Conservation (phyloP, 352 stramenopile genomes). For the Chloridella minuta region DNA sequence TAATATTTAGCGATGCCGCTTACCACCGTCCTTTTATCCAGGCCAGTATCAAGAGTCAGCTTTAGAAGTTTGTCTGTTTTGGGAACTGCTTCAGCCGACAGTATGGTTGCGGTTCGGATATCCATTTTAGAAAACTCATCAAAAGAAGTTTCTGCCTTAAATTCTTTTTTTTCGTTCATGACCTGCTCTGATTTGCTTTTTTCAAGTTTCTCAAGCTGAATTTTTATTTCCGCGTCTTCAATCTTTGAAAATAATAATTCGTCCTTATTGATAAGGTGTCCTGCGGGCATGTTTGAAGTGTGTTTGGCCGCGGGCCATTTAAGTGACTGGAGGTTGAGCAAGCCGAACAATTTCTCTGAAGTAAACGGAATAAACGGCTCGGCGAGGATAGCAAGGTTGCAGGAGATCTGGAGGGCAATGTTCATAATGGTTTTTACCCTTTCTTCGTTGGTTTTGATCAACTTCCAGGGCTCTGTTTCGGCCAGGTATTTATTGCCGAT, state of each 20-base stretch:
- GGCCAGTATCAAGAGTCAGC: neutral
- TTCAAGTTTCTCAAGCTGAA: neutral
- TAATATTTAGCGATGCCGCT: neutral
- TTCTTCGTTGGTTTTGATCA: neutral
- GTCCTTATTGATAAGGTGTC: neutral
- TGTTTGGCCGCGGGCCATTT: neutral
- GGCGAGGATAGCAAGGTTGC: neutral
- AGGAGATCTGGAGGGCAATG: neutral
- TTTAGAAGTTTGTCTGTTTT: neutral
- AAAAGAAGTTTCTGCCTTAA: neutral
- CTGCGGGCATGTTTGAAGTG: neutral
- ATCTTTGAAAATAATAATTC: slow-evolving; percentile 7
- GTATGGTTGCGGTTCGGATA: neutral
- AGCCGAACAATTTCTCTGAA: neutral
- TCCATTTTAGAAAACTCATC: neutral
- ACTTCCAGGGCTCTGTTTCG: neutral
- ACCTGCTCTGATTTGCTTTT: neutral
- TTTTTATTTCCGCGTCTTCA: neutral
- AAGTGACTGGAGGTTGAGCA: neutral
- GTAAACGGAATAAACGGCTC: neutral
- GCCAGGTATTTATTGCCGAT: neutral
- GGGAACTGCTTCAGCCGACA: neutral
- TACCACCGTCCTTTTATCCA: neutral
- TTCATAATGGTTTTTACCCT: neutral
- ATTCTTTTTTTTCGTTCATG: neutral